Base-by-base conservation (phyloP, 805 yeast genomes). In the Schwanniomyces sp. region DNA sequence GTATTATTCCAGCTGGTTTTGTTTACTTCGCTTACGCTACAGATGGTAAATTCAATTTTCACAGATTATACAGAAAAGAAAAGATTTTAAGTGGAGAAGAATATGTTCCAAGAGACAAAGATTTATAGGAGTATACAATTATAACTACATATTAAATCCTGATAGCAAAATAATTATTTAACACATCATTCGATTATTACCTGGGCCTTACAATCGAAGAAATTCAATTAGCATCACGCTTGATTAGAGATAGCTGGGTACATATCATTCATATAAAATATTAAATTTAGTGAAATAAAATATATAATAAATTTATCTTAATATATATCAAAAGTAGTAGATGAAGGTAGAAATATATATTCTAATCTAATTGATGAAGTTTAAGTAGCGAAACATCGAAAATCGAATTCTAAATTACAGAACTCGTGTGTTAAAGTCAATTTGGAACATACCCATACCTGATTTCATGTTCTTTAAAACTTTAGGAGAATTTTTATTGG, bases 21-120 rank as follows among this genome's bases (percentile, higher is more conserved):
- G 61, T 72, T 14, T 58, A 62, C 48, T 61, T 46, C 45, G 75
- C 76, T 25, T 72, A 73, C 56, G 57, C 57, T 46, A 52, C 50
- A 30, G 78, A 73, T 43, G 78, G 78, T n/a, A 66, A 70, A 51
- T 44, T 57, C 39, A 55, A 56, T 42, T 63, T 67, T 51, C 46
- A 51, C 50, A 62, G 74, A 54, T 56, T 49, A 34, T 73, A 61
- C 60, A 73, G 78, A 65, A 57, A 60, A 28, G 62, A 59, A 17
- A 64, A 63, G 27, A 59, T 73, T 9, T 65, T 70, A 51, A 59
- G 64, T 46, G 66, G 63, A 24, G 65, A 67, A 45, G 72, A 68
- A 36, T 73, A 72, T 52, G 66, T 63, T 47, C 77, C 77, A 48
- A 72, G 78, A 63, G 68, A 62, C 47, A 71, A 71, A 58, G 77